Evolutionary conservation across 1,284 basidiomycete species (phyloP), one percentile per base, ranked within the genome.

Genomic region (Phaffia rhodozyma): DNA sequence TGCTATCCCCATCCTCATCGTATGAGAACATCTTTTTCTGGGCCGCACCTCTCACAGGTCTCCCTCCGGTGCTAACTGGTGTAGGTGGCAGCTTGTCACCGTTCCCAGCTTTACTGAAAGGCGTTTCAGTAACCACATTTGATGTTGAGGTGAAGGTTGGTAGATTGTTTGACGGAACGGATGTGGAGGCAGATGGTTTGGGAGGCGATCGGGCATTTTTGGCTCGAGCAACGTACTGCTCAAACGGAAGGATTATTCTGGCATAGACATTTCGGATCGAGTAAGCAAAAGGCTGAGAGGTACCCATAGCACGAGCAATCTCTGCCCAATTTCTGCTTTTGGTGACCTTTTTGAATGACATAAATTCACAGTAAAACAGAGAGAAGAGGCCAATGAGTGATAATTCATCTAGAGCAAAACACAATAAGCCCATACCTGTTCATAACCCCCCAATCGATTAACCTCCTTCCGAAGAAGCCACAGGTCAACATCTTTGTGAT

Each of bases 381-480:
- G 6, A 34, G 29, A 18, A 25, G 13, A 43, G 50, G 21, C 1
- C 57, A 20, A 21, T 47, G 11, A n/a, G 29, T 43, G 32, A 55
- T 21, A 32, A 16, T 34, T 20, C n/a, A 38, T 43, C 21, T 43
- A 29, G 23, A 32, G 27, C 3, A 9, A 20, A 29, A 21, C 7
- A 9, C 18, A 27, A 27, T 16, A 53, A 21, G 65, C 52, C 76
- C 83, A 75, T 77, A 93, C 89, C 68, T 81, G 81, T 62, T 91
- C 86, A 74, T 87, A 88, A 53, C 94, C 94, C 61, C 94, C 94
- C 52, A 87, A 75, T 69, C 85, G 85, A 62, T 87, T 85, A 34
- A 97, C 91, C 74, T 93, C 91, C 75, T 90, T 93, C 68, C 92
- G 83, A 67, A 99, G 78, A 63, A 86, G 81, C 87, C 92, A 98